Base-by-base conservation (phyloP, 2,329 filamentous ascomycete species). In the Trichothecium sympodiale region DNA sequence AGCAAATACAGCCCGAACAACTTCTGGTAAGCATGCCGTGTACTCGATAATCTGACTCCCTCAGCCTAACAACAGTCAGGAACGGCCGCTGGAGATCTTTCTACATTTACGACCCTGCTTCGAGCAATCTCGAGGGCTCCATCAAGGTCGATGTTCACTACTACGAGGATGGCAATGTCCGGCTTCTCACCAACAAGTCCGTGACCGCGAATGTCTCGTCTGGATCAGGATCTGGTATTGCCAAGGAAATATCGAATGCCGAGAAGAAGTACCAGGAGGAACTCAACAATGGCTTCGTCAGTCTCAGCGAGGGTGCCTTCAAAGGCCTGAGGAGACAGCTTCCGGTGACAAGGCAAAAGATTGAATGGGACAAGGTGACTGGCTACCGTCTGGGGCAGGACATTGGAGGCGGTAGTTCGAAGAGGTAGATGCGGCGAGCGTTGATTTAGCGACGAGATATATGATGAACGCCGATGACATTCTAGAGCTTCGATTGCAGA, bases 1-100 rank as follows among this genome's bases (percentile, higher is more conserved):
- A 95, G 91, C 68, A 95, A 95, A 61, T 96, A 96, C 67, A 94
- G 84, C 51, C 91, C 93, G 7, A 86, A 88, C 57, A 98, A 98
- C 70, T 98, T 87, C 71, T 96, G 91, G 87, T 87, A 65, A 29
- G 62, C 34, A 8, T 4, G 17, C 3, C 14, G 17, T 31, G n/a
- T 17, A 12, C 15, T 9, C 17, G 15, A 28, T 12, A 12, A 9
- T 15, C 8, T n/a, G 16, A n/a, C 26, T 27, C 26, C 26, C 26
- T 27, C 8, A 14, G 13, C 17, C 48, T 55, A 35, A 54, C 41
- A 30, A 31, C 4, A 23, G 23, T 15, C 44, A 87, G 83, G 85
- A 96, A 95, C 62, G 91, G 91, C 43, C 86, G 91, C 43, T 98
- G 91, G 85, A 83, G 91, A 51, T 88, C 85, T 33, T 71, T 82